These are phyloP conservation scores for Ilyonectria mors-panacis DNA, from an alignment of 2,329 filamentous ascomycete genomes.

Conservation along the genomic window DNA sequence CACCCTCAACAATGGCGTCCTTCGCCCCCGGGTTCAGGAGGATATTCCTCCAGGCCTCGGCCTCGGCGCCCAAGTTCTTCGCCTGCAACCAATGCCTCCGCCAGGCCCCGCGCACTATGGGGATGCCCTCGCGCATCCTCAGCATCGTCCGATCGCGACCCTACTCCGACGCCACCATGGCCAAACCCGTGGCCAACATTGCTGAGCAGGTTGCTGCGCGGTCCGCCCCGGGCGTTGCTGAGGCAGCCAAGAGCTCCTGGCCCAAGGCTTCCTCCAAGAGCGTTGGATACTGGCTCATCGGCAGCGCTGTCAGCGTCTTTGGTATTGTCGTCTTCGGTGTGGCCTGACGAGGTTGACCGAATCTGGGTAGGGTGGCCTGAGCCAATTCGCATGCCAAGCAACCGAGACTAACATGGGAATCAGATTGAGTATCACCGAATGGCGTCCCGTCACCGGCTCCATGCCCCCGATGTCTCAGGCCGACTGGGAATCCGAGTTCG, in stretches of 20 bases:
- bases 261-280: constrained; percentile 78
- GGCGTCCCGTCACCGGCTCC: constrained; percentile 95
- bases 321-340: constrained; percentile 95
- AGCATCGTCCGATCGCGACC: constrained; percentile 57
- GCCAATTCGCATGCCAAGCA: constrained; percentile 2
- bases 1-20: constrained; percentile 53
- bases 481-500: constrained; percentile 94
- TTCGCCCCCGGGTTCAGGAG: constrained; percentile 60
- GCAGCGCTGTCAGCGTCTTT: constrained; percentile 93
- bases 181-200: constrained; percentile 48
- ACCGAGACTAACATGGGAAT: constrained; percentile 15
- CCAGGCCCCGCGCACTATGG: constrained; percentile 47
- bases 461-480: constrained; percentile 83
- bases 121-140: constrained; percentile 57
- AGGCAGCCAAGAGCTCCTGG: constrained; percentile 58
- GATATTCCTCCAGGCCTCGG: constrained; percentile 54
- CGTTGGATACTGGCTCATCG: constrained; percentile 94
- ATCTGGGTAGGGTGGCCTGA: constrained; percentile 79
- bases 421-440: constrained; percentile 98
- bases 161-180: constrained; percentile 54
- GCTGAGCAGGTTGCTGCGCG: constrained; percentile 46
- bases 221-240: constrained; percentile 41
- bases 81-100: constrained; percentile 66
- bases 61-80: constrained; percentile 55
- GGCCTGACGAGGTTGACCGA: constrained; percentile 95